phyloP scores from a whole-genome alignment of 1,284 basidiomycete species.

The Rhodotorula sp. region DNA sequence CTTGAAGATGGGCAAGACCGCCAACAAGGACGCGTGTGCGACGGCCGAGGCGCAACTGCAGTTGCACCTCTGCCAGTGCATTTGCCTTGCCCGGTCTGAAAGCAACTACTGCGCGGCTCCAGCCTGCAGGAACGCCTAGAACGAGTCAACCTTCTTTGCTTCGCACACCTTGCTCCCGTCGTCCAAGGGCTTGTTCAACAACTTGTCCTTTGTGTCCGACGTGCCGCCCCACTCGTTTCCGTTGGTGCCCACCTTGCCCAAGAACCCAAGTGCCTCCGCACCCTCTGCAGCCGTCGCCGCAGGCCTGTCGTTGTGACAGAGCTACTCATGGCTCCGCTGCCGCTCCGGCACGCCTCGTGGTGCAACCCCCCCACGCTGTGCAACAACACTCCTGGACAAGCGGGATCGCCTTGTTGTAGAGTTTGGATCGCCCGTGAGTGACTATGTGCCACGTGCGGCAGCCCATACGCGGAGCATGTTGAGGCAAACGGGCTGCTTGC shows the following conservation, averaged over 20 bases:
- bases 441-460: no score
- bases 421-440: no score
- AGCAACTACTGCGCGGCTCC: background rate
- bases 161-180: slow-evolving; percentile 11
- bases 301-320: background rate
- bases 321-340: background rate
- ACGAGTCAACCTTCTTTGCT: slow-evolving; percentile 11
- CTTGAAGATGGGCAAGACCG: no score
- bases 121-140: slow-evolving; percentile 2
- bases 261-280: background rate
- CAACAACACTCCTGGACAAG: background rate
- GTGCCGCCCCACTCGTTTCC: background rate
- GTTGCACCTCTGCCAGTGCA: slow-evolving; percentile 9
- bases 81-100: slow-evolving; percentile 18
- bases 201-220: slow-evolving; percentile 18
- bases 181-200: slow-evolving; percentile 13
- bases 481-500: no score
- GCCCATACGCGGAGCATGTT: no score
- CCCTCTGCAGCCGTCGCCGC: background rate
- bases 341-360: slow-evolving; percentile 1
- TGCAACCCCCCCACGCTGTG: slow-evolving; percentile 9
- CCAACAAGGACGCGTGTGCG: no score
- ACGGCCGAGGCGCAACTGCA: no score
- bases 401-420: no score
- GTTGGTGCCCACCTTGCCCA: background rate